phyloP scores from a whole-genome alignment of 257 asterid species.

The Nicotiana tabacum region DNA sequence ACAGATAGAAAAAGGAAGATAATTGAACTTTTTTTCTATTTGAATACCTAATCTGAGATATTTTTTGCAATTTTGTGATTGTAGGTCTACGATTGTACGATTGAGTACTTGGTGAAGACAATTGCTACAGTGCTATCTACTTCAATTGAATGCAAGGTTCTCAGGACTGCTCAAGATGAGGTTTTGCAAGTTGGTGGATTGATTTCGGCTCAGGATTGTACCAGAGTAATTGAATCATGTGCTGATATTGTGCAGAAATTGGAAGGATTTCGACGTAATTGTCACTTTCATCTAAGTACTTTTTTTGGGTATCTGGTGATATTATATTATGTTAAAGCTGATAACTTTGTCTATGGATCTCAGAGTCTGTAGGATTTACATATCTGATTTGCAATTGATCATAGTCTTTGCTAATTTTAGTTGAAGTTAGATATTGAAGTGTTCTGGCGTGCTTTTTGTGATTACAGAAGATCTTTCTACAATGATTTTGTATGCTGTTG shows the following conservation, averaged over 20 bases:
- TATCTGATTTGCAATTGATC: neutral
- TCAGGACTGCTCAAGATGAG: constrained; percentile 25
- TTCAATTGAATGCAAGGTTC: constrained; percentile 47
- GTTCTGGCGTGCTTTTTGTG: neutral
- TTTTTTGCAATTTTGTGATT: neutral
- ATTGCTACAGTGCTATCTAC: constrained; percentile 54
- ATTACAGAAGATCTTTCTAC: constrained; percentile 55
- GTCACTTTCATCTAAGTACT: neutral
- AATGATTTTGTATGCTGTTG: constrained; percentile 37
- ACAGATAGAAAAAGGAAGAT: neutral
- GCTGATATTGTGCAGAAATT: constrained; percentile 39
- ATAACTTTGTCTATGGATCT: neutral
- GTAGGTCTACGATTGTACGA: constrained; percentile 53
- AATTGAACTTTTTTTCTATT: neutral
- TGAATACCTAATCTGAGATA: neutral
- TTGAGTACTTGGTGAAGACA: constrained; percentile 43
- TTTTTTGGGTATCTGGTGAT: neutral
- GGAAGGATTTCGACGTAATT: constrained; percentile 40
- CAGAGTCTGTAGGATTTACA: neutral
- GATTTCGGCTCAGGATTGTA: constrained; percentile 35
- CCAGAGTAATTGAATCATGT: constrained; percentile 35
- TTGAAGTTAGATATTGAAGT: constrained; percentile 1
- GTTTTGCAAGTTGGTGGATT: constrained; percentile 52
- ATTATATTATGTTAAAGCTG: neutral
- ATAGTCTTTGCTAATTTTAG: neutral